Conservation (phyloP, 192 early-diverging fungal genomes). For the Coemansia sp. region DNA sequence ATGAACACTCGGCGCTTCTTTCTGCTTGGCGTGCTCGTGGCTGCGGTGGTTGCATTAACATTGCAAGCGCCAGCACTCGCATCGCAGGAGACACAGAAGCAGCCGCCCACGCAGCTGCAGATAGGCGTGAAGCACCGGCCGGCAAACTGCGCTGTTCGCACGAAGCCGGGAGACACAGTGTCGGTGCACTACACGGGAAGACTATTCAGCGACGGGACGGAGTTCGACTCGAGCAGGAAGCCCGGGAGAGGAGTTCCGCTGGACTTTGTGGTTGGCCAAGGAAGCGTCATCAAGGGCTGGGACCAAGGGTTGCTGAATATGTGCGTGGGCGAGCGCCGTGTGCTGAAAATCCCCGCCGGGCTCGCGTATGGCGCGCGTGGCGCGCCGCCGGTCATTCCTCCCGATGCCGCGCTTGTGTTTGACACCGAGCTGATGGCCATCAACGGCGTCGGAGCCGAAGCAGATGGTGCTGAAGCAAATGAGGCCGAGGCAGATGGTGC, state of each 20-base stretch:
- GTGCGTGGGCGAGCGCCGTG: constrained; percentile 84
- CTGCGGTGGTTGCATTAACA: background rate
- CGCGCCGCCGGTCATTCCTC: constrained; percentile 72
- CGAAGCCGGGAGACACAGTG: constrained; percentile 60
- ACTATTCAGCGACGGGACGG: constrained; percentile 64
- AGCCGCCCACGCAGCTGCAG: constrained; percentile 34
- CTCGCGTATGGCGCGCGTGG: constrained; percentile 80
- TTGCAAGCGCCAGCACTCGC: background rate
- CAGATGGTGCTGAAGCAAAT: background rate
- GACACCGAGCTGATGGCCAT: constrained; percentile 70
- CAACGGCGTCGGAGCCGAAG: constrained; percentile 28
- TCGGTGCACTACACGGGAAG: constrained; percentile 64
- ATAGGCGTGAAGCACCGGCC: constrained; percentile 39
- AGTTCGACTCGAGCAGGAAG: constrained; percentile 87
- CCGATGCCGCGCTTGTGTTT: constrained; percentile 75
- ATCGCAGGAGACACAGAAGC: background rate
- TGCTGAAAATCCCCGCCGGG: constrained; percentile 75
- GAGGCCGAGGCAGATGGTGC: background rate
- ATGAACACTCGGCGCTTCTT: background rate
- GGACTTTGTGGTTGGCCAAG: constrained; percentile 82
- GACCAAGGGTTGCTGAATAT: constrained; percentile 85
- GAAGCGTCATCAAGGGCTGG: constrained; percentile 87
- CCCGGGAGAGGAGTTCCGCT: constrained; percentile 69
- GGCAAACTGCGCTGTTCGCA: constrained; percentile 16
- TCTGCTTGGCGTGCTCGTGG: background rate